Base-by-base conservation (phyloP, 805 yeast species). In the Myxozyma lipomycoides region DNA sequence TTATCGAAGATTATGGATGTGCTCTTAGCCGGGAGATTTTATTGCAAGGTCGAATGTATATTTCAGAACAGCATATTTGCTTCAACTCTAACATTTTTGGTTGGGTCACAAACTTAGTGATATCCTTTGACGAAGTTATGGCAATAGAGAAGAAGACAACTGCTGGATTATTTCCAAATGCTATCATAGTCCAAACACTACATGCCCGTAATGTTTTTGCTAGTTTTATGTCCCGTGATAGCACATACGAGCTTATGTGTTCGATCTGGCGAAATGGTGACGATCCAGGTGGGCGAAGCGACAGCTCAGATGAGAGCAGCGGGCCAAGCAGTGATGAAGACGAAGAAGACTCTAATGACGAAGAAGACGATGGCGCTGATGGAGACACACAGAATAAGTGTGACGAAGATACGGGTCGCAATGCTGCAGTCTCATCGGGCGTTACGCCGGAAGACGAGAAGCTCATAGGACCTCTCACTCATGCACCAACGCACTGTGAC, bases 161-260 rank as follows among this genome's bases (percentile, higher is more conserved):
- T 0, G 96, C 87, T 4, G 96, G 95, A 0, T 72, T 91, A 22
- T 88, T 91, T 62, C 95, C 95, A 21, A 91, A 91, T 65, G 97
- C 95, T 2, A 87, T 91, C 37, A 71, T 78, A 4, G 73, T 88
- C 22, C 83, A 81, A 59, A 84, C 93, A 39, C 60, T 64, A 62
- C 78, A 73, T 67, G 78, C 75, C 3, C 79, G 78, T 55, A 86
- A 88, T 61, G 79, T 80, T 18, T 90, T 91, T 73, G 96, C 96
- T 12, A 86, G 95, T 48, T 89, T 91, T 63, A 71, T 87, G 4
- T 79, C 91, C 1, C 76, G 97, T 49, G 96, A 91, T 64, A 67
- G 81, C 5, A 83, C 95, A 0, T 78, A 78, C 59, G 84, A 82
- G 40, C 76, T 88, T 49, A 72, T 93, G 58, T 80, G 78, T 56